These are phyloP conservation scores for Plasmodium inui DNA, from an alignment of 169 alveolate species.

Conservation along the genomic window DNA sequence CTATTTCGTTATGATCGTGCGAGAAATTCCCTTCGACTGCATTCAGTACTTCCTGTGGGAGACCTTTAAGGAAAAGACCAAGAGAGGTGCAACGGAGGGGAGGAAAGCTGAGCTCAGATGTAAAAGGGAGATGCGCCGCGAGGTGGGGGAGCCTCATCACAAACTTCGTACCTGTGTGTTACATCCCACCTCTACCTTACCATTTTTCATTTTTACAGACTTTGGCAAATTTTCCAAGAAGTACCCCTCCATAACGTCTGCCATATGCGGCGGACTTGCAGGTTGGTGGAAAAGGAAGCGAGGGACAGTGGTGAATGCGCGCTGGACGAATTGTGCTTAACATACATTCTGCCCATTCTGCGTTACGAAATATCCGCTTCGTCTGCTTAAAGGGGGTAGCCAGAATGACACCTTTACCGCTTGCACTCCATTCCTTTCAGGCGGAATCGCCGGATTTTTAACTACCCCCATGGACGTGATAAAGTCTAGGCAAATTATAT, in stretches of 20 bases:
- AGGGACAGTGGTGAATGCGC: not conserved
- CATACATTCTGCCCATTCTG: not conserved
- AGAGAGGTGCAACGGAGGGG: slow-evolving; percentile 27
- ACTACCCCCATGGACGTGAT: slow-evolving; percentile 97
- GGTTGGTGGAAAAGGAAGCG: slow-evolving; percentile 7
- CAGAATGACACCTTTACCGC: not conserved
- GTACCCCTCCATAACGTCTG: slow-evolving; percentile 16
- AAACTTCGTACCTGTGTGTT: not conserved
- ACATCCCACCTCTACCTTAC: not conserved
- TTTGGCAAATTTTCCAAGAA: slow-evolving; percentile 25
- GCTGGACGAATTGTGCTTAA: not conserved
- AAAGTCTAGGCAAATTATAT: slow-evolving; percentile 95
- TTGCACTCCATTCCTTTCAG: slow-evolving; percentile 77
- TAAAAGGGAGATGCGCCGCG: not conserved
- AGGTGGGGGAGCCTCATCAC: not conserved
- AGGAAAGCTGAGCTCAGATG: not conserved
- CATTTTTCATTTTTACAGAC: slow-evolving; percentile 15
- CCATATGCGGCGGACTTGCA: slow-evolving; percentile 67
- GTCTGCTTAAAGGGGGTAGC: slow-evolving; percentile 45
- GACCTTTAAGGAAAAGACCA: slow-evolving; percentile 78
- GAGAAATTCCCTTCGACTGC: slow-evolving; percentile 94
- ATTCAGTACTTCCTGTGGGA: slow-evolving; percentile 93
- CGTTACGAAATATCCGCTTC: slow-evolving; percentile 63
- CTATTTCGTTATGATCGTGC: slow-evolving; percentile 84
- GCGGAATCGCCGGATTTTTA: slow-evolving; percentile 95